Base-by-base conservation (phyloP, 169 alveolate species). In the Plasmodium reichenowi region DNA sequence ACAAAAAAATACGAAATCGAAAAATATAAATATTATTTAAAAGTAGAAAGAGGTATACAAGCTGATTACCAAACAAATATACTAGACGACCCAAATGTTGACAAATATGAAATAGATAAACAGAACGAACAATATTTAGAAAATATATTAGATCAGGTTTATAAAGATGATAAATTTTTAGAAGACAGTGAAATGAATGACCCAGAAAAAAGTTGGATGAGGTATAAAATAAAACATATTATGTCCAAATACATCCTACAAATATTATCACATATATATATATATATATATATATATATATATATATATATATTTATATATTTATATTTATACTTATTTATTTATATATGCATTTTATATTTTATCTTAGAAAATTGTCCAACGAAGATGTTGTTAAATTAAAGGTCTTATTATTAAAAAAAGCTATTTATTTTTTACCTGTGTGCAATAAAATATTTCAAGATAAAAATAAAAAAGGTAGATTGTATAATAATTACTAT, bases 371-470 rank as follows among this genome's bases (percentile, higher is more conserved):
- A 68, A 80, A 80, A 68, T 20, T 80, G 43, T 8, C 72, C 12
- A 66, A 54, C 48, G 90, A 52, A 3, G 90, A 80, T 60, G 66
- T 80, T 12, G 72, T 80, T 20, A 80, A 80, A 62, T 56, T 80
- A 15, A 80, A 80, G 62, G 90, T 80, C 20, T 24, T 80, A 38
- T 48, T 80, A 62, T 60, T 80, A 20, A 80, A 80, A 60, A 80
- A 80, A 72, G 72, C 90, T 43, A 80, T 80, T 43, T 80, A 38
- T 47, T 80, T 80, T 72, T 54, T 80, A 10, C 90, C 90, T 9
- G 70, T 80, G 13, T 80, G 90, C 58, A 80, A 80, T 60, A 80
- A 70, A 80, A 66, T 80, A 66, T 70, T 80, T 80, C 90, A 80
- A 22, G 90, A 80, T 47, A 80, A 80, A 80, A 80, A 80, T 62